Conservation (phyloP, 108 stramenopile species). For the Aurantiochytrium sp. region DNA sequence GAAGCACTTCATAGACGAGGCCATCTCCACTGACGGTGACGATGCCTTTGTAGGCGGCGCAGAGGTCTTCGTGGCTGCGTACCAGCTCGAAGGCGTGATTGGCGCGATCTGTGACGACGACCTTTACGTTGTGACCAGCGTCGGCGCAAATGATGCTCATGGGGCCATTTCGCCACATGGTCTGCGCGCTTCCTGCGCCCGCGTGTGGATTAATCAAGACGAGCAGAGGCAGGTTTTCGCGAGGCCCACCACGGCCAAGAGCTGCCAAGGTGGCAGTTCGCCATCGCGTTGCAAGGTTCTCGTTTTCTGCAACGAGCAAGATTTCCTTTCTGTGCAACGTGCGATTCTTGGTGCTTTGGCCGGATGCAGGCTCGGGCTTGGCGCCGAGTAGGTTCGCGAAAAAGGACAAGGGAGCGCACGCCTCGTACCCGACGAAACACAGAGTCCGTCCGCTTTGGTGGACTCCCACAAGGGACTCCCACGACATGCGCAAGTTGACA, state of each 20-base stretch:
- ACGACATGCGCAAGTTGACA: not conserved
- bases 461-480: not conserved
- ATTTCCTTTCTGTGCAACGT: not conserved
- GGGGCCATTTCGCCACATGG: not conserved
- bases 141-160: not conserved
- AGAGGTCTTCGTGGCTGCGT: not conserved
- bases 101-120: not conserved
- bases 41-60: not conserved
- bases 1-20: not conserved
- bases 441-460: not conserved
- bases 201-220: not conserved
- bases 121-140: not conserved
- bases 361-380: not conserved
- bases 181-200: not conserved
- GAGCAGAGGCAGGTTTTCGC: not conserved
- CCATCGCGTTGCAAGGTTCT: not conserved
- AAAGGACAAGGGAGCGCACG: not conserved
- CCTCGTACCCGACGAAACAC: not conserved
- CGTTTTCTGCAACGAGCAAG: not conserved
- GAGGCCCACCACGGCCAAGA: not conserved
- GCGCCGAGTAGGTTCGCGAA: not conserved
- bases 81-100: not conserved
- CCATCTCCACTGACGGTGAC: not conserved
- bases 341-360: not conserved
- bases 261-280: too few species aligned